Conservation (phyloP, 257 asterid genomes). For the Capsicum rhomboideum region DNA sequence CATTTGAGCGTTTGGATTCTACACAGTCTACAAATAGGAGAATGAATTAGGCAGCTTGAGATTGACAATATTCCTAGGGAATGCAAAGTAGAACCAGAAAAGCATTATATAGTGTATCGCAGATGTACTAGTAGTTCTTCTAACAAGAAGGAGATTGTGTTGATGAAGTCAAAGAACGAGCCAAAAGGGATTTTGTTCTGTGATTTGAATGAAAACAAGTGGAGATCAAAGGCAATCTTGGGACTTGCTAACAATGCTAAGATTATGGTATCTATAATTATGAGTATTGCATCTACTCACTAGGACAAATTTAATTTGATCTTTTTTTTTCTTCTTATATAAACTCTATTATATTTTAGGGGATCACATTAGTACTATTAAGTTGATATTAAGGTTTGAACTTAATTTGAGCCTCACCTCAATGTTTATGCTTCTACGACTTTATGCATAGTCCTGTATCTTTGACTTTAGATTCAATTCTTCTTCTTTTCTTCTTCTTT, state of each 20-base stretch:
- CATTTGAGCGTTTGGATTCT: not conserved
- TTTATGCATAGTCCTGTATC: too few species aligned
- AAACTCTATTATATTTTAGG: not conserved
- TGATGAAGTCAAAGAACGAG: not conserved
- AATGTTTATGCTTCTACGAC: too few species aligned
- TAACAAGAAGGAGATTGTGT: not conserved
- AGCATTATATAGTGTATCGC: not conserved
- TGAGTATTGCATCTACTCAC: not conserved
- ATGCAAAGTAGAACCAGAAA: too few species aligned
- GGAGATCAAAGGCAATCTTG: not conserved
- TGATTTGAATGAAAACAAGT: not conserved
- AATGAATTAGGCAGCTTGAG: not conserved
- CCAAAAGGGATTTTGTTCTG: not conserved
- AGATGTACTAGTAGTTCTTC: not conserved
- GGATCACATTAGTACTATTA: not conserved
- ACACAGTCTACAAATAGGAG: not conserved
- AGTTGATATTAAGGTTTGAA: too few species aligned
- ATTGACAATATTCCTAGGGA: not conserved
- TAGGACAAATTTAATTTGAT: not conserved
- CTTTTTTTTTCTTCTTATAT: not conserved
- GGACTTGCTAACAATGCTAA: not conserved
- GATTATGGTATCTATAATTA: not conserved
- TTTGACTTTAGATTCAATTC: too few species aligned
- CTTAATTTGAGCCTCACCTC: too few species aligned
- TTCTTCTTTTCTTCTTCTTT: too few species aligned